Conservation (phyloP, 2,329 filamentous ascomycete species). For the Proliferodiscus dingleyae region DNA sequence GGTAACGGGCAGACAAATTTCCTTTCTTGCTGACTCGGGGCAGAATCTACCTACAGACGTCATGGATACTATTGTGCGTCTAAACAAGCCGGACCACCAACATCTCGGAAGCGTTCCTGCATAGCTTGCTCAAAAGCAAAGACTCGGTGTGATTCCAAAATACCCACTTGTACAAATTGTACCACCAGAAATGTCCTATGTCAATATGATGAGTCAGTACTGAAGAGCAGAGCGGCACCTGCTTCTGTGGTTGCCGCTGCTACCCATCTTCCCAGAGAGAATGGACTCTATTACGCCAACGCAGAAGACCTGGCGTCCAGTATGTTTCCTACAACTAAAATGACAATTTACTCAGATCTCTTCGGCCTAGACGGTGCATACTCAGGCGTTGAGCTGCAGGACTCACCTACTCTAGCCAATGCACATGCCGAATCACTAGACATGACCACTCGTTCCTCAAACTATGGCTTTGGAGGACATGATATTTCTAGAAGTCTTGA, state of each 20-base stretch:
- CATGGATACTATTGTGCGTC: slow-evolving; percentile 2
- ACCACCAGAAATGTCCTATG: background rate
- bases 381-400: no score
- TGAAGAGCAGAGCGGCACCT: background rate
- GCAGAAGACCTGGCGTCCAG: no score
- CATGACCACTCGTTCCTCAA: no score
- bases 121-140: background rate
- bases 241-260: background rate
- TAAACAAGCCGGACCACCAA: background rate
- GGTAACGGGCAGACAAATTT: background rate
- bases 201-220: background rate
- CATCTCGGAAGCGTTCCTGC: slow-evolving; percentile 1
- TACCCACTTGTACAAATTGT: background rate
- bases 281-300: background rate
- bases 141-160: slow-evolving; percentile 1
- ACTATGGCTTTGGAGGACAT: no score
- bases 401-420: no score
- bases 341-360: no score
- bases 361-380: no score
- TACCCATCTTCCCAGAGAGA: background rate
- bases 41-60: background rate
- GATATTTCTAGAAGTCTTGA: no score
- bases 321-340: no score
- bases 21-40: background rate
- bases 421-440: no score